Base-by-base conservation (phyloP, 768 basidiomycete genomes). In the Lyophyllum decastes region DNA sequence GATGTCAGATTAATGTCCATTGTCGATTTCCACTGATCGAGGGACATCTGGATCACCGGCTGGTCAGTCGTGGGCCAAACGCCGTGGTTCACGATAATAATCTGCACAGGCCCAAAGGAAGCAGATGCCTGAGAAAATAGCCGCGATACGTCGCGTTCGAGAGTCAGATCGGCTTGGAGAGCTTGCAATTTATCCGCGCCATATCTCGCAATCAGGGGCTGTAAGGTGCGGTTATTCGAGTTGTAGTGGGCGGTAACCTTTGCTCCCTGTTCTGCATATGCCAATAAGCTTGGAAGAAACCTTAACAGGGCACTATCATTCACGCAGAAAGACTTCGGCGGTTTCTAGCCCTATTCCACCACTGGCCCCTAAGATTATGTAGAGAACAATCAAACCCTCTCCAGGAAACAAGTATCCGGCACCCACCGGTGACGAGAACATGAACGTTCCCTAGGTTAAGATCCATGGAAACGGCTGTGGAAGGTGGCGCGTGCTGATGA, bases 301-400 rank as follows among this genome's bases (percentile, higher is more conserved):
- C 38, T 22, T 38, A n/a, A 19, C 24, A 22, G 24, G 35, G 24
- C 30, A 41, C 16, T 25, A 17, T 19, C 41, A 72, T 76, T 66
- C 57, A 85, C 88, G 76, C 30, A 86, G 76, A 66, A 85, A 91
- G 0, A 81, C 65, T 12, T 75, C 75, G 16, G 78, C 76, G 3
- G 85, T 88, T 62, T 82, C 85, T 0, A 89, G 74, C 9, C 90
- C 90, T 34, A 92, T 91, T 0, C 88, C 89, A 3, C 89, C 89
- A 62, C 85, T 89, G 2, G 89, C 88, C 49, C 90, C 90, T 48
- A 7, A 19, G 25, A 27, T 24, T 2, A 22, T 22, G 12, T 3
- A 16, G 46, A 47, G 25, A 26, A 27, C 11, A 14, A 9, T 38
- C 11, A 1, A 26, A 2, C 5, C 16, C 14, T 16, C 16, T 47